A percentile compares a stretch with the other conserved stretches of the same genome.
phyloP scores from a whole-genome alignment of 2,329 filamentous ascomycete genomes.

The Phoma sp. region DNA sequence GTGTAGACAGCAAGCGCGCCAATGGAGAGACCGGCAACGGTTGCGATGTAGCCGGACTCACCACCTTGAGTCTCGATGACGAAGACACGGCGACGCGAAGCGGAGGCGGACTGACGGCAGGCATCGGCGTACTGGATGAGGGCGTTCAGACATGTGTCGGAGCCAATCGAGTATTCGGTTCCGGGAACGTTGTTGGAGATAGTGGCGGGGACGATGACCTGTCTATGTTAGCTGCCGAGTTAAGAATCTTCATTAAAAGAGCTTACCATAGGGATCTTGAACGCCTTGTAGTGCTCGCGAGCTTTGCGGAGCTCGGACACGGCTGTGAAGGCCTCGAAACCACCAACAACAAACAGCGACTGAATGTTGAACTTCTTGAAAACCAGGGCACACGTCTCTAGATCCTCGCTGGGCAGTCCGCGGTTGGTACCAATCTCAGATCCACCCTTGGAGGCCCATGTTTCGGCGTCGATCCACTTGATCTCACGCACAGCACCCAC shows the following conservation, averaged over 20 bases:
- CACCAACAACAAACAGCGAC: conserved; percentile 88
- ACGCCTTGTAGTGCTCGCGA: conserved; percentile 76
- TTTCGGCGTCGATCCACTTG: conserved; percentile 91
- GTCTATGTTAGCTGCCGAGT: conserved; percentile 44
- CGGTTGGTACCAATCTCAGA: conserved; percentile 98
- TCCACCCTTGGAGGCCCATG: conserved; percentile 94
- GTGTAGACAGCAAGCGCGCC: conserved; percentile 95
- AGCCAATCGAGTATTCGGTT: conserved; percentile 95
- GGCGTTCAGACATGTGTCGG: conserved; percentile 95
- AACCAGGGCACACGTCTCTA: conserved; percentile 80
- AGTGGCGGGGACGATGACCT: conserved; percentile 89
- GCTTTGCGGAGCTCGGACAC: conserved; percentile 86
- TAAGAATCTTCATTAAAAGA: neutral
- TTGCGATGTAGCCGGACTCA: conserved; percentile 90
- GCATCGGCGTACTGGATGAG: conserved; percentile 95
- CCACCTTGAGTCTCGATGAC: conserved; percentile 98
- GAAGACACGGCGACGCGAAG: conserved; percentile 90
- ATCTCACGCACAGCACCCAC: conserved; percentile 83
- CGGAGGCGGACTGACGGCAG: conserved; percentile 95
- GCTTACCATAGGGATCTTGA: conserved; percentile 82
- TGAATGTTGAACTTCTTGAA: conserved; percentile 90
- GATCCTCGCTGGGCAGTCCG: conserved; percentile 85
- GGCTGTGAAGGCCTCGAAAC: conserved; percentile 95
- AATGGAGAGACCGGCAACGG: conserved; percentile 86
- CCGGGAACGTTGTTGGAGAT: conserved; percentile 99